Percentiles rank a stretch among this genome's conserved stretches.
These are phyloP conservation scores for Boletus subparvulus DNA, from an alignment of 768 basidiomycete genomes.

Conservation along the genomic window DNA sequence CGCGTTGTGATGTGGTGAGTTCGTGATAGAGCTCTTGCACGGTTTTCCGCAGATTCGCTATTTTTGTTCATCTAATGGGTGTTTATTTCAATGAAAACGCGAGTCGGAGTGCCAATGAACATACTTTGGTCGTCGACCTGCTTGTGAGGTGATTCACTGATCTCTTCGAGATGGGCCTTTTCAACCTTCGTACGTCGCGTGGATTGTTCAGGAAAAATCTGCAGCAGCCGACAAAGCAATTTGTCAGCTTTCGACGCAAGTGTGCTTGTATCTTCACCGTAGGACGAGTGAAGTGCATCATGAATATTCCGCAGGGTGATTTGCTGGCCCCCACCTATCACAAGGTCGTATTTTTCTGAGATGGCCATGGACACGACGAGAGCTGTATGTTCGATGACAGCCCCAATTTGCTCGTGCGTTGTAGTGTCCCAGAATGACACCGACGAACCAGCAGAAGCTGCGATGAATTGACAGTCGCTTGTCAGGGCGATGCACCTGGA, in stretches of 20 bases:
- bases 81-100: background rate
- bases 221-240: background rate
- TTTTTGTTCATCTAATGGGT: background rate
- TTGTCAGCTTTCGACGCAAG: background rate
- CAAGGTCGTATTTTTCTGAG: slow-evolving; percentile 3
- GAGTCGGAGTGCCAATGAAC: background rate
- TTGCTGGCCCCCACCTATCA: background rate
- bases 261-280: background rate
- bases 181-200: background rate
- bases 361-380: slow-evolving; percentile 5
- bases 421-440: slow-evolving; percentile 12
- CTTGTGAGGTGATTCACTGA: background rate
- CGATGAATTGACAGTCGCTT: slow-evolving; percentile 1
- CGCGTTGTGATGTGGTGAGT: background rate
- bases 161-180: background rate
- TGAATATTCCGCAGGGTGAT: background rate
- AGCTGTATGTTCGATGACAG: slow-evolving; percentile 1
- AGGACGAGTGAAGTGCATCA: background rate
- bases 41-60: background rate
- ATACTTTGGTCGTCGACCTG: background rate
- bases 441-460: slow-evolving; percentile 2
- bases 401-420: slow-evolving; percentile 6
- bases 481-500: slow-evolving; percentile 4
- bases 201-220: background rate
- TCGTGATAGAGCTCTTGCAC: background rate